phyloP scores from a whole-genome alignment of 768 basidiomycete genomes.

The Hypholoma sublateritium region DNA sequence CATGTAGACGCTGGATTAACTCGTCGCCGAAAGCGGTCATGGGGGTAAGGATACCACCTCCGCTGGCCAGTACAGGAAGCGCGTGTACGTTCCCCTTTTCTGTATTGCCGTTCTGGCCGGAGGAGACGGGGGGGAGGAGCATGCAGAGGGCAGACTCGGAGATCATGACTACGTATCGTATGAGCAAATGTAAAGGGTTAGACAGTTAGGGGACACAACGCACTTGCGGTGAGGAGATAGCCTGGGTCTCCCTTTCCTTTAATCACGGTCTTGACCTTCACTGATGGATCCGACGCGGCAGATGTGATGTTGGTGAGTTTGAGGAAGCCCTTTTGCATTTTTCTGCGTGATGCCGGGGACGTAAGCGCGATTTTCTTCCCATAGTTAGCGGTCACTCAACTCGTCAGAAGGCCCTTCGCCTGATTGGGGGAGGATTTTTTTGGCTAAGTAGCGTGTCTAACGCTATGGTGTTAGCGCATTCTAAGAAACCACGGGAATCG shows the following conservation, averaged over 20 bases:
- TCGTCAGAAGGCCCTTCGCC: slow-evolving; percentile 65
- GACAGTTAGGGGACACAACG: slow-evolving; percentile 16
- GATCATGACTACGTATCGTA: slow-evolving; percentile 56
- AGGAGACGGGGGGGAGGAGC: slow-evolving; percentile 43
- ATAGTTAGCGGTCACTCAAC: slow-evolving; percentile 37
- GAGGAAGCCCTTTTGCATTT: slow-evolving; percentile 59
- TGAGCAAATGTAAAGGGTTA: slow-evolving; percentile 8
- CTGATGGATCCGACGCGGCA: slow-evolving; percentile 44
- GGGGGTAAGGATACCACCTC: slow-evolving; percentile 84
- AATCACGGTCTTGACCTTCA: slow-evolving; percentile 60
- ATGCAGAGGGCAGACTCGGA: slow-evolving; percentile 76
- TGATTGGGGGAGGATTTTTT: slow-evolving; percentile 47
- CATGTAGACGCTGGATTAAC: slow-evolving; percentile 64
- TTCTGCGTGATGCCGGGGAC: slow-evolving; percentile 30
- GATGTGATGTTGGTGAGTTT: slow-evolving; percentile 70
- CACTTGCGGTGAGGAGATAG: slow-evolving; percentile 58
- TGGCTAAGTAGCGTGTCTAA: slow-evolving; percentile 58
- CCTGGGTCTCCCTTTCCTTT: slow-evolving; percentile 78
- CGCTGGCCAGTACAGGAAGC: slow-evolving; percentile 55
- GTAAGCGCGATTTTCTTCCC: background rate
- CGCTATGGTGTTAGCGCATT: background rate
- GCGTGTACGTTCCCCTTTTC: slow-evolving; percentile 33
- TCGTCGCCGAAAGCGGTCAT: slow-evolving; percentile 80
- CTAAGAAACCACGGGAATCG: background rate
- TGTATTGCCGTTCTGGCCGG: slow-evolving; percentile 11